phyloP scores from a whole-genome alignment of 768 basidiomycete species.

The Russula griseocarnosa region DNA sequence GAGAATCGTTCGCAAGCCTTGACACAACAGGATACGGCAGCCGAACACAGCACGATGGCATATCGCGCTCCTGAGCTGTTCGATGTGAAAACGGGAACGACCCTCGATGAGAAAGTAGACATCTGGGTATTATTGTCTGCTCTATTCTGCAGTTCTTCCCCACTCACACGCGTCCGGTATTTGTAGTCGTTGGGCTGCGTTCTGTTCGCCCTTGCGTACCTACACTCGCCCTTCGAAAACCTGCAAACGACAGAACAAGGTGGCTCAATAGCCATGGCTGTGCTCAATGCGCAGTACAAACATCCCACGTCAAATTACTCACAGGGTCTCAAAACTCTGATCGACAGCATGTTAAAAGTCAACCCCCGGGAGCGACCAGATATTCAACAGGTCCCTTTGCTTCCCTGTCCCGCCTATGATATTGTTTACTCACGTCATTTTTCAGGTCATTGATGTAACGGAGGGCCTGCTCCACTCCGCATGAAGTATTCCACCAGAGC shows the following conservation, averaged over 20 bases:
- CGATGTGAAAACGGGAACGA: conserved; percentile 88
- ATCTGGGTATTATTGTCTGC: conserved; percentile 68
- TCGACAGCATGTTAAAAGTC: conserved; percentile 79
- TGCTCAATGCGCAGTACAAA: conserved; percentile 87
- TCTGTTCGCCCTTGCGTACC: conserved; percentile 90
- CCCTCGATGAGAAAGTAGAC: conserved; percentile 90
- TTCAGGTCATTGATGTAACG: conserved; percentile 58
- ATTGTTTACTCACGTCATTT: conserved; percentile 7
- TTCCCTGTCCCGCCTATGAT: neutral
- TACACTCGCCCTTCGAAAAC: conserved; percentile 95
- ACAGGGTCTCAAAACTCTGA: conserved; percentile 73
- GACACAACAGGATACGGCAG: conserved; percentile 93
- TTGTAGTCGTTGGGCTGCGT: conserved; percentile 90
- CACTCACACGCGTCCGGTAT: neutral
- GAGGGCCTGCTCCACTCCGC: conserved; percentile 10
- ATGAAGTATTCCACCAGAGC: neutral
- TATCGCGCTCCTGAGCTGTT: conserved; percentile 97
- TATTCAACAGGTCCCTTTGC: conserved; percentile 68
- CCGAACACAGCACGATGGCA: conserved; percentile 98
- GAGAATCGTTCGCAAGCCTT: conserved; percentile 84
- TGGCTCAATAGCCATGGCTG: conserved; percentile 96
- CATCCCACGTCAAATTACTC: conserved; percentile 87
- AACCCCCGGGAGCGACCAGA: conserved; percentile 80
- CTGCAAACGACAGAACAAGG: conserved; percentile 89
- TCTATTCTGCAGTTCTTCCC: neutral